Percentiles rank a stretch among this genome's conserved stretches.
Conservation (phyloP, 2,329 filamentous ascomycete genomes). For the Macroventuria anomochaeta region DNA sequence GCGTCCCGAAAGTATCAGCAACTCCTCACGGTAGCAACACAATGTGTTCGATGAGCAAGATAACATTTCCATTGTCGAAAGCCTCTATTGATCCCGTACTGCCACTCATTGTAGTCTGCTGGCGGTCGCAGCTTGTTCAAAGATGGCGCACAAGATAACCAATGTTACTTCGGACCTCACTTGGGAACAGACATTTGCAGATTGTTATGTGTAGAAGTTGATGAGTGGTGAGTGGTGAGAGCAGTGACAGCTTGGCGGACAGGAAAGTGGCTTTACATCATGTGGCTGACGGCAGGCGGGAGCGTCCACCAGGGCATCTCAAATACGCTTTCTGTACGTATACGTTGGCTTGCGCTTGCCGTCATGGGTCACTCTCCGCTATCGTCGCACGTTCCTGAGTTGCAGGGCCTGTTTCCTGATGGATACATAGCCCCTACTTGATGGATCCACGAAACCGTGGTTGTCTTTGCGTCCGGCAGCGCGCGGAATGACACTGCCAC, state of each 20-base stretch:
- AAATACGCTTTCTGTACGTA: constrained; percentile 8
- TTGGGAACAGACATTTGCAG: too few relatives aligned
- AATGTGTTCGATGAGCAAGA: not conserved
- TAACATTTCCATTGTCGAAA: not conserved
- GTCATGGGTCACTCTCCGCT: constrained; percentile 14
- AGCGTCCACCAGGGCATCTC: not conserved
- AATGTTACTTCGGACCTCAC: too few relatives aligned
- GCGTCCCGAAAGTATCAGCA: not conserved
- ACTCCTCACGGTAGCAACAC: not conserved
- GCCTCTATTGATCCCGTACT: not conserved
- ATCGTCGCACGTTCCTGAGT: constrained; percentile 4
- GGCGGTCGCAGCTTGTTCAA: too few relatives aligned
- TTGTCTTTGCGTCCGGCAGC: constrained; percentile 26
- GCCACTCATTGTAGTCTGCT: too few relatives aligned
- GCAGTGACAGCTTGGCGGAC: constrained; percentile 3
- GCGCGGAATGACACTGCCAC: constrained; percentile 39
- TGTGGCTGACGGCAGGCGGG: constrained; percentile 18
- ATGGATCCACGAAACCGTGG: constrained; percentile 15
- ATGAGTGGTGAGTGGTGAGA: not conserved
- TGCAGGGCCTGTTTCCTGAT: constrained; percentile 4
- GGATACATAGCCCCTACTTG: constrained; percentile 6
- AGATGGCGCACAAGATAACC: too few relatives aligned
- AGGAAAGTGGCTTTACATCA: constrained; percentile 21
- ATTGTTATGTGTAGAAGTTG: not conserved
- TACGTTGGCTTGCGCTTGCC: constrained; percentile 17